These are phyloP conservation scores for Avena atlantica DNA, from an alignment of 176 grass and related monocot genomes.

Conservation along the genomic window DNA sequence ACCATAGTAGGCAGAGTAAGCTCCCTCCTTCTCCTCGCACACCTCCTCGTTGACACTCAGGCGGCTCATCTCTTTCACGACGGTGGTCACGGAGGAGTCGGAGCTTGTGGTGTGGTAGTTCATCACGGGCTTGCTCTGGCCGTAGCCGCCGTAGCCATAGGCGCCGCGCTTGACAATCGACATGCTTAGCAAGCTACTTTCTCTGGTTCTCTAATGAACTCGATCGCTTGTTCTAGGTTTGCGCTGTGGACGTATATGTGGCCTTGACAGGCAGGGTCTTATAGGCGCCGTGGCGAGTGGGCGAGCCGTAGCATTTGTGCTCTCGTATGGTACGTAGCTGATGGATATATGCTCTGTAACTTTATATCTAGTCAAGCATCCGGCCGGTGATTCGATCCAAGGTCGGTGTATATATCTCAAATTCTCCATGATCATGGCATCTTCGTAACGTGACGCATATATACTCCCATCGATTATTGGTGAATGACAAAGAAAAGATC, in stretches of 20 bases:
- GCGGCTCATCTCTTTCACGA: conserved; percentile 45
- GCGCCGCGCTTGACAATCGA: background rate
- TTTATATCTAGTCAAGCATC: conserved; percentile 39
- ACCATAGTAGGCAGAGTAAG: background rate
- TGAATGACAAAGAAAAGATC: conserved; percentile 1
- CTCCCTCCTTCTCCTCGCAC: background rate
- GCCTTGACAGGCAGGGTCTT: background rate
- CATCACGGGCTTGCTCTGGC: conserved; percentile 41
- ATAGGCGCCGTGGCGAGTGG: conserved; percentile 8
- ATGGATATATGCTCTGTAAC: conserved; percentile 23
- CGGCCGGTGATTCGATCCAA: background rate
- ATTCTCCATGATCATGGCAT: background rate
- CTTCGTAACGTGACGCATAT: conserved; percentile 2
- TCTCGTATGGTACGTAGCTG: background rate
- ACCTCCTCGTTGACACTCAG: conserved; percentile 44
- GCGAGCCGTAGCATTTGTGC: conserved; percentile 10
- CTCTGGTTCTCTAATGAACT: background rate
- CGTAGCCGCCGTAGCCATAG: conserved; percentile 7
- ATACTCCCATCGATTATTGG: background rate
- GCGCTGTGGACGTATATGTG: background rate
- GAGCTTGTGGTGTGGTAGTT: conserved; percentile 40
- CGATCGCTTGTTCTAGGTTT: background rate
- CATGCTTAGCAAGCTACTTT: conserved; percentile 5
- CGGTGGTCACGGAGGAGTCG: conserved; percentile 40
- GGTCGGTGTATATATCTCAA: background rate